Conservation (phyloP, 2,329 filamentous ascomycete species). For the Cladobotryum mycophilum region DNA sequence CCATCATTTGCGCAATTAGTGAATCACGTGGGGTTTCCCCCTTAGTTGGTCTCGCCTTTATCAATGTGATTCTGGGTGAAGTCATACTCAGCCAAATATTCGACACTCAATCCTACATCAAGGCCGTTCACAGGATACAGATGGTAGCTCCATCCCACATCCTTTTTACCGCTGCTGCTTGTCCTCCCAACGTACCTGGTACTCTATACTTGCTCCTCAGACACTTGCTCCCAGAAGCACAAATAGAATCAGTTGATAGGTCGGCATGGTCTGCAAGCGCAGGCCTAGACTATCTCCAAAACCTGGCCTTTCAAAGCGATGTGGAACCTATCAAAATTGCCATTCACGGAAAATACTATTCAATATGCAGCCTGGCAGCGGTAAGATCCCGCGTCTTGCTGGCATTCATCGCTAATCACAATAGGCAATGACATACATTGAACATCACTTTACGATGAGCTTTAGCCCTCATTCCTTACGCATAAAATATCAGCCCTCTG, state of each 20-base stretch:
- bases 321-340: conserved; percentile 74
- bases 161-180: conserved; percentile 67
- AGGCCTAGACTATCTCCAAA: conserved; percentile 71
- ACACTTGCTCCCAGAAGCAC: conserved; percentile 38
- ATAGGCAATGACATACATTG: conserved; percentile 75
- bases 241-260: conserved; percentile 55
- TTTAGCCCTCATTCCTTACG: conserved; percentile 77
- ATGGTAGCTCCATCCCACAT: conserved; percentile 76
- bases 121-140: conserved; percentile 78
- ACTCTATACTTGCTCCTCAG: conserved; percentile 69
- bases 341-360: conserved; percentile 77
- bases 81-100: conserved; percentile 83
- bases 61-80: conserved; percentile 81
- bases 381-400: conserved; percentile 42
- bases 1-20: conserved; percentile 80
- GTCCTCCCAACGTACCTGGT: conserved; percentile 58
- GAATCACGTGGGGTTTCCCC: conserved; percentile 85
- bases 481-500: conserved; percentile 79
- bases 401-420: conserved; percentile 3
- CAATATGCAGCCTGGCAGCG: conserved; percentile 77
- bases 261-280: conserved; percentile 76
- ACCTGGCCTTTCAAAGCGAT: conserved; percentile 74
- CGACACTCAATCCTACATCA: conserved; percentile 86
- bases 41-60: conserved; percentile 76
- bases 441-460: conserved; percentile 58